These are phyloP conservation scores for Ricinus communis DNA, from an alignment of 345 rosid species.

Conservation along the genomic window DNA sequence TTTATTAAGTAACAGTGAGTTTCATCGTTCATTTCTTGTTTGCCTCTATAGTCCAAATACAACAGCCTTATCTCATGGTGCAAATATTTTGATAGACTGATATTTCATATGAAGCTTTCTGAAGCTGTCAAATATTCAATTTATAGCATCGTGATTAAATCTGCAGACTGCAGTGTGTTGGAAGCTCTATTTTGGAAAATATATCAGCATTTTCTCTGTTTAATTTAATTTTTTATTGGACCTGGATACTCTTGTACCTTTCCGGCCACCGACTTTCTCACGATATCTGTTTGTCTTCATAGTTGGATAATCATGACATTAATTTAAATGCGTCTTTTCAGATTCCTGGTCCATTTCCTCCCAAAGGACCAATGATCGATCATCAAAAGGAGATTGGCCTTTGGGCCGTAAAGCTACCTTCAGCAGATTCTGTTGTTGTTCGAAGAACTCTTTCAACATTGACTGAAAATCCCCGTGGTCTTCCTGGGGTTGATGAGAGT, in stretches of 20 bases:
- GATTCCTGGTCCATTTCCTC: constrained; percentile 73
- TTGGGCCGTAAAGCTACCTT: constrained; percentile 79
- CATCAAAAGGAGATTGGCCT: constrained; percentile 71
- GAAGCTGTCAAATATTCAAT: not conserved
- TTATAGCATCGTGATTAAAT: not conserved
- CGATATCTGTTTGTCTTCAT: not conserved
- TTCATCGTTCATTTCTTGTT: not conserved
- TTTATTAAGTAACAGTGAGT: not conserved
- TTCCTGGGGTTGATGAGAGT: constrained; percentile 66
- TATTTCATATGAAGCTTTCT: not conserved
- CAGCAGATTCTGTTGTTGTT: constrained; percentile 77
- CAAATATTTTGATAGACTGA: not conserved
- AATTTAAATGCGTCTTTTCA: constrained; percentile 29
- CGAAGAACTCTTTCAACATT: constrained; percentile 68
- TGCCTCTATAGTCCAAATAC: not conserved
- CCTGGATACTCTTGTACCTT: not conserved
- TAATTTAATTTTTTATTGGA: not conserved
- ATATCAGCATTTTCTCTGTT: not conserved
- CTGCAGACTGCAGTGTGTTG: not conserved
- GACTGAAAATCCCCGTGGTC: constrained; percentile 67
- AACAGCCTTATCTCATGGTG: too few relatives aligned
- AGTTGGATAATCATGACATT: not conserved
- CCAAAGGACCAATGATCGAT: constrained; percentile 61
- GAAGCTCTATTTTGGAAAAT: not conserved
- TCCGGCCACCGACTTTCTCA: not conserved